Conservation (phyloP, 345 rosid species). For the Xanthoceras sorbifolium region DNA sequence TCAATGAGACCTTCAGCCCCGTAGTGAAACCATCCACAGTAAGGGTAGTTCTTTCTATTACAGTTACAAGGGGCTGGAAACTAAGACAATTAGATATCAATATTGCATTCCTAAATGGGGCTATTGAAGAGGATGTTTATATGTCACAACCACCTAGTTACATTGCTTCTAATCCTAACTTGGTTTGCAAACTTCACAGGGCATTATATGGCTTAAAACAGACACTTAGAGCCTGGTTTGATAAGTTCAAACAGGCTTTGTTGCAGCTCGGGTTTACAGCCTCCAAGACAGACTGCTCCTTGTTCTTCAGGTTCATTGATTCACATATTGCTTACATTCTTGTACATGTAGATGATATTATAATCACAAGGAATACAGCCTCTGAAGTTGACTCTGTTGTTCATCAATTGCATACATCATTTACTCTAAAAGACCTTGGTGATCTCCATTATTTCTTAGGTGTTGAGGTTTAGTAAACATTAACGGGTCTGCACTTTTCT, state of each 20-base stretch:
- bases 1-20: no score
- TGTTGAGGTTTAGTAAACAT: not conserved
- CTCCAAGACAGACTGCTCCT: not conserved
- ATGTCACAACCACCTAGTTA: not conserved
- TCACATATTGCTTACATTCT: not conserved
- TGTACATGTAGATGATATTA: not conserved
- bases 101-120: not conserved
- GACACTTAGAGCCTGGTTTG: not conserved
- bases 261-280: not conserved
- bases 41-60: no score
- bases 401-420: accelerated
- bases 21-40: no score
- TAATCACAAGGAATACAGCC: not conserved
- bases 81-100: not conserved
- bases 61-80: no score
- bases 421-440: not conserved
- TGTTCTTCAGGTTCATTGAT: not conserved
- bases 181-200: not conserved
- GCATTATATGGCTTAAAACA: not conserved
- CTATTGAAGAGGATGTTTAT: not conserved
- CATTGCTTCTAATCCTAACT: not conserved
- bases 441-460: not conserved
- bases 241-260: not conserved
- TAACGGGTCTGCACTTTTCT: not conserved
- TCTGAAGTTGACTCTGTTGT: not conserved